phyloP scores from a whole-genome alignment of 768 basidiomycete species.

The Suillus placidus region DNA sequence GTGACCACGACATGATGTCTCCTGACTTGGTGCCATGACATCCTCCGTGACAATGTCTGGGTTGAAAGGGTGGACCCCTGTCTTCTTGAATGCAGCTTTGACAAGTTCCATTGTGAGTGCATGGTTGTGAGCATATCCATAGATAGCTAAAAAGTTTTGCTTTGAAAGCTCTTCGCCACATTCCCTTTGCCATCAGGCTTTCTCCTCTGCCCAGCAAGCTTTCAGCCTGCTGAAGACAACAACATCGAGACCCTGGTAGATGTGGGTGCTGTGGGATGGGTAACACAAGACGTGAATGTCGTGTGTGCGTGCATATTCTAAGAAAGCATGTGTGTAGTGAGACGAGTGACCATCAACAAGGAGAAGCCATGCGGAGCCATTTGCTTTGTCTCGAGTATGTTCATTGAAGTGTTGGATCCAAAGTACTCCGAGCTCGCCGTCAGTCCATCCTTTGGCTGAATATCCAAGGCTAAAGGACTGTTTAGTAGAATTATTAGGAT shows the following conservation, averaged over 20 bases:
- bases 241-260: slow-evolving; percentile 47
- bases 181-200: slow-evolving; percentile 37
- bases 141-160: slow-evolving; percentile 41
- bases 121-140: slow-evolving; percentile 32
- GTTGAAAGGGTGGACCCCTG: slow-evolving; percentile 30
- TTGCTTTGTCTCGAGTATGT: neutral
- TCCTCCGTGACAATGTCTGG: slow-evolving; percentile 19
- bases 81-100: slow-evolving; percentile 27
- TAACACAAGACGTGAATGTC: slow-evolving; percentile 40
- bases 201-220: slow-evolving; percentile 24
- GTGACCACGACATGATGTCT: neutral
- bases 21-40: slow-evolving; percentile 25
- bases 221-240: slow-evolving; percentile 38
- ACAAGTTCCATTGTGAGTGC: slow-evolving; percentile 33
- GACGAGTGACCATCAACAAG: neutral
- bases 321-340: slow-evolving; percentile 32
- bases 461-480: slow-evolving; percentile 27
- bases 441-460: slow-evolving; percentile 38
- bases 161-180: slow-evolving; percentile 26
- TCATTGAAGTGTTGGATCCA: slow-evolving; percentile 45
- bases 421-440: slow-evolving; percentile 38
- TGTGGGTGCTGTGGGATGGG: slow-evolving; percentile 47
- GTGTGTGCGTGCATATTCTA: slow-evolving; percentile 28
- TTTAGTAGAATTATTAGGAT: slow-evolving; percentile 12
- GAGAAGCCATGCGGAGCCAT: neutral